Evolutionary conservation across 2,329 filamentous ascomycete genomes (phyloP), one percentile per base, ranked within the genome.

Genomic region (Aspergillus glaucus): DNA sequence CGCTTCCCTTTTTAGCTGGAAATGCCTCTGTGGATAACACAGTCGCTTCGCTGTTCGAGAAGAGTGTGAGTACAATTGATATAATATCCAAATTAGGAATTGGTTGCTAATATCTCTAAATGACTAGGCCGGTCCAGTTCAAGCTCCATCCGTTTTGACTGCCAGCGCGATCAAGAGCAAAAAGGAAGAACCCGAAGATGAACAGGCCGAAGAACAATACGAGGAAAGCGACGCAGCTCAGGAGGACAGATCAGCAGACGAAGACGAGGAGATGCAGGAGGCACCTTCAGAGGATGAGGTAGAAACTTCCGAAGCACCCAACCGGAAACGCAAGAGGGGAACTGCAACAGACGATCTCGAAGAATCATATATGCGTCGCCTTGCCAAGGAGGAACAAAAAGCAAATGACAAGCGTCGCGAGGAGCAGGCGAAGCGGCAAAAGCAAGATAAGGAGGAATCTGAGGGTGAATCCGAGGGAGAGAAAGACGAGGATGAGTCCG

Each of bases 21-120:
- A 83, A 84, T 47, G 79, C 79, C 66, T 75, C 77, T 51, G 75
- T 89, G 51, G 86, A 90, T 73, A 84, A 86, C 65, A 72, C 77
- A 48, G 74, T 90, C 56, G 77, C 84, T 61, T 82, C 84, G 52
- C 76, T 90, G 36, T 90, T 90, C 70, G 78, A 84, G 49, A 75
- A 78, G 49, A 89, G 86, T 75, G 86, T 88, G 78, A 73, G 84
- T 78, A 10, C 40, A 39, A 39, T 37, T 39, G 14, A 46, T 43
- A 14, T 8, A 7, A 30, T 46, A 9, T 30, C 15, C 6, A 26
- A 19, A 15, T 21, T 26, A 9, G 12, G 24, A 26, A 44, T n/a
- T 15, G 45, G 26, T 26, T 14, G 26, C 44, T 57, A 37, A 59
- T 40, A 19, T 43, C 12, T 28, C 26, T 39, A 42, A 50, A 34